These are phyloP conservation scores for Plasmodium inui DNA, from an alignment of 169 alveolate species.

Conservation along the genomic window DNA sequence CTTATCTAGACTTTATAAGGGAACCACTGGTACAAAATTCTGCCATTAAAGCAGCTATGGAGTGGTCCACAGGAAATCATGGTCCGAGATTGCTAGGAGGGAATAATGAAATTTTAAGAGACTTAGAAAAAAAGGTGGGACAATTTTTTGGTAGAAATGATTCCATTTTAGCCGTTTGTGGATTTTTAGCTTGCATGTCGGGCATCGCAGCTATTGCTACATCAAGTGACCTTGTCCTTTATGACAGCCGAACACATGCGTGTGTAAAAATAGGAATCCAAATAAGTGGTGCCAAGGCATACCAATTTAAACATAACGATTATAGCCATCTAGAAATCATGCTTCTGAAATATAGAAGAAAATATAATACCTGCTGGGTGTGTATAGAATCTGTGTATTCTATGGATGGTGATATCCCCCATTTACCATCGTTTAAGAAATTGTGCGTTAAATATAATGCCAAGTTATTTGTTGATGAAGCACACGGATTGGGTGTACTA, in stretches of 20 bases:
- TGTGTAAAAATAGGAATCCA: constrained; percentile 82
- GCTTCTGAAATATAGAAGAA: constrained; percentile 73
- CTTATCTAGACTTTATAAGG: constrained; percentile 82
- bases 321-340: constrained; percentile 77
- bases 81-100: constrained; percentile 89
- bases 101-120: constrained; percentile 79
- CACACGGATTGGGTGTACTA: constrained; percentile 91
- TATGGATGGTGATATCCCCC: constrained; percentile 91
- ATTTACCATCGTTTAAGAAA: constrained; percentile 81
- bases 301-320: constrained; percentile 85
- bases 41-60: constrained; percentile 83
- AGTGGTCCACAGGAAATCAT: constrained; percentile 86
- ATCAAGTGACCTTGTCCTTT: constrained; percentile 76
- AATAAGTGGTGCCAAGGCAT: constrained; percentile 81
- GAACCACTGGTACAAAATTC: constrained; percentile 82
- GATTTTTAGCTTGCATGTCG: constrained; percentile 85
- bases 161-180: constrained; percentile 81
- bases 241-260: constrained; percentile 82
- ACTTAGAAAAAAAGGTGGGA: constrained; percentile 80
- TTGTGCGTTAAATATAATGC: constrained; percentile 83
- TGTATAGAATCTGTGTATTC: constrained; percentile 90
- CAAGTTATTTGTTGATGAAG: constrained; percentile 86
- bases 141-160: constrained; percentile 84
- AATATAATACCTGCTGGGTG: constrained; percentile 82
- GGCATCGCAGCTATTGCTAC: constrained; percentile 81